Evolutionary conservation across 1,284 basidiomycete genomes (phyloP).

Genomic region (Apiotrichum siamense): DNA sequence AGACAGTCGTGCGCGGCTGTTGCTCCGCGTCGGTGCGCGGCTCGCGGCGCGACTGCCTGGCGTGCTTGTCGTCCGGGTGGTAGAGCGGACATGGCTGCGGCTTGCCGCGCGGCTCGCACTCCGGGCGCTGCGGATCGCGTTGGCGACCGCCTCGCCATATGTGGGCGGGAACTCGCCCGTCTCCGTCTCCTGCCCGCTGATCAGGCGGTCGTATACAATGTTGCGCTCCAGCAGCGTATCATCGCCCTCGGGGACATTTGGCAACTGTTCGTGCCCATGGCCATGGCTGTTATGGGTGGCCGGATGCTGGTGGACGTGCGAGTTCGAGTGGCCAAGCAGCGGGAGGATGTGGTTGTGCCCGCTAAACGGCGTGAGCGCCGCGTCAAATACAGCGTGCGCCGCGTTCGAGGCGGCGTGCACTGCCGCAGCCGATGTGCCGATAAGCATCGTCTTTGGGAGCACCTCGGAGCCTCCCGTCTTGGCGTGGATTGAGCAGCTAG

Average conservation of each 20-base stretch:
- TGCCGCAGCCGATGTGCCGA: not conserved
- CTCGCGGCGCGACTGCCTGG: not conserved
- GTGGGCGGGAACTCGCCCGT: conserved; percentile 60
- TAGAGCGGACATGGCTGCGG: too few relatives aligned
- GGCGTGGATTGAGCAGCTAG: conserved; percentile 34
- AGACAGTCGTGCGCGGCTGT: conserved; percentile 1
- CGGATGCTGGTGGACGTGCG: not conserved
- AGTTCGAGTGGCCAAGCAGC: not conserved
- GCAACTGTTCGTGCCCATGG: not conserved
- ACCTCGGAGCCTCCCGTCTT: conserved; percentile 1
- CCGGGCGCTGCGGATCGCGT: conserved; percentile 15
- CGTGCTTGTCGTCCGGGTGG: not conserved
- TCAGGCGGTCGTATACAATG: conserved; percentile 51
- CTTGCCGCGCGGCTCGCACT: conserved; percentile 3
- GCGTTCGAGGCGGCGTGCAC: not conserved
- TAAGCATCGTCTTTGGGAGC: not conserved
- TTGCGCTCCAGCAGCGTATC: conserved; percentile 46
- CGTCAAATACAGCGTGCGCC: not conserved
- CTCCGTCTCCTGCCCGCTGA: conserved; percentile 60
- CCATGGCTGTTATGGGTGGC: not conserved
- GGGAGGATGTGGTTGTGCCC: not conserved
- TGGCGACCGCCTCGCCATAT: conserved; percentile 51
- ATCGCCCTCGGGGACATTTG: conserved; percentile 1
- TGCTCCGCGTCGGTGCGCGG: conserved; percentile 1
- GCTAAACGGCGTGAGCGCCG: not conserved